phyloP scores from a whole-genome alignment of 768 basidiomycete species.

The Tulasnella sp. region DNA sequence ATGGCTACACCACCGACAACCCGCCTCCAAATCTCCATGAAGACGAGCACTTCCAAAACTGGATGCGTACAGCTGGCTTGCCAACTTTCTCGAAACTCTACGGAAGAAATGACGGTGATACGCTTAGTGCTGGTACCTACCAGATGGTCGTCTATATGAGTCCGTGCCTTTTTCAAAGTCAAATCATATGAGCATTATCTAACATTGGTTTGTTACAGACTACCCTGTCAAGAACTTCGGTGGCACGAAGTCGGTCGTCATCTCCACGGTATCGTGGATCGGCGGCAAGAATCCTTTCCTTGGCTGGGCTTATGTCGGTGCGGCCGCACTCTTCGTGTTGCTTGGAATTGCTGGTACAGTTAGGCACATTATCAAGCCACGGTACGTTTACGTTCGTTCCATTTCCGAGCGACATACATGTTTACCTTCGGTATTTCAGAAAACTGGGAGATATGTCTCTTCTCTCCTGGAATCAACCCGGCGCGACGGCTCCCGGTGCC shows the following conservation, averaged over 20 bases:
- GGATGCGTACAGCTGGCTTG: slow-evolving; percentile 97
- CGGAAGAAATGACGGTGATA: slow-evolving; percentile 74
- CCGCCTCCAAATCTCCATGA: slow-evolving; percentile 59
- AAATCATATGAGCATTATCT: no score
- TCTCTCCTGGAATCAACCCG: slow-evolving; percentile 69
- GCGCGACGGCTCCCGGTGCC: not conserved
- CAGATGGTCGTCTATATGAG: slow-evolving; percentile 68
- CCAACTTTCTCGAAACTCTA: slow-evolving; percentile 96
- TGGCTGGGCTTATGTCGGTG: slow-evolving; percentile 94
- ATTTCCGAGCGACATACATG: not conserved
- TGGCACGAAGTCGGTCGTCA: slow-evolving; percentile 93
- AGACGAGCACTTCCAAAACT: slow-evolving; percentile 96
- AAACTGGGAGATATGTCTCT: slow-evolving; percentile 80
- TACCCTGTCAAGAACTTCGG: slow-evolving; percentile 85
- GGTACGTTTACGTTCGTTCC: slow-evolving; percentile 35
- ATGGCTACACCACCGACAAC: slow-evolving; percentile 52
- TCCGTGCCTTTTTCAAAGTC: slow-evolving; percentile 32
- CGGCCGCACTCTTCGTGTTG: slow-evolving; percentile 75
- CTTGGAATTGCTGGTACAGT: slow-evolving; percentile 83
- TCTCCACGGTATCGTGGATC: slow-evolving; percentile 97
- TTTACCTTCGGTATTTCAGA: slow-evolving; percentile 29
- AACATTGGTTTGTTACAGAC: slow-evolving; percentile 38
- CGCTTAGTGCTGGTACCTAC: slow-evolving; percentile 63
- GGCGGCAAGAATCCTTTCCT: slow-evolving; percentile 98
- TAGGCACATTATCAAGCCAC: slow-evolving; percentile 84